Conservation (phyloP, 2,329 filamentous ascomycete species). For the Ascochyta viciae-villosae region DNA sequence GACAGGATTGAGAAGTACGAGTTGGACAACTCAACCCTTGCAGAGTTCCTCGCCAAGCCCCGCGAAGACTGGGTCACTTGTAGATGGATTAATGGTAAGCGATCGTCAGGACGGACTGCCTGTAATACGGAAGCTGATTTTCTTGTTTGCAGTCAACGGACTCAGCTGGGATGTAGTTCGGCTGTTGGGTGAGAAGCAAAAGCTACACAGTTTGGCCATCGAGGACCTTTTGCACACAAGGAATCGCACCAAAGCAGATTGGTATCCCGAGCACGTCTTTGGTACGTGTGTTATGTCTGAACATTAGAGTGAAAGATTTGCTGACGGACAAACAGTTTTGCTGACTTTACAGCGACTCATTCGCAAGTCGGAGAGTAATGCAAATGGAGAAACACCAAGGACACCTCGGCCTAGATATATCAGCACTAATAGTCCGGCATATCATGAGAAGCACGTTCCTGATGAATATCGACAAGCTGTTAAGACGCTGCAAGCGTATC, state of each 20-base stretch:
- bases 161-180: slow-evolving; percentile 92
- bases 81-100: slow-evolving; percentile 90
- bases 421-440: slow-evolving; percentile 21
- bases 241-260: slow-evolving; percentile 89
- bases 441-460: slow-evolving; percentile 12
- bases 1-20: slow-evolving; percentile 70
- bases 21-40: slow-evolving; percentile 73
- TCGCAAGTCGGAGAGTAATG: slow-evolving; percentile 51
- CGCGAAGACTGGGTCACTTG: slow-evolving; percentile 74
- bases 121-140: not conserved
- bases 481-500: slow-evolving; percentile 84
- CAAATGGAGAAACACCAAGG: slow-evolving; percentile 36
- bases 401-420: slow-evolving; percentile 38
- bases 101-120: not conserved
- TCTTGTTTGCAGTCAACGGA: slow-evolving; percentile 69
- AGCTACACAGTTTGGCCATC: slow-evolving; percentile 80
- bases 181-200: slow-evolving; percentile 76
- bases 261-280: slow-evolving; percentile 75
- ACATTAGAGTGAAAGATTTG: not conserved
- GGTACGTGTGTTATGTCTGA: slow-evolving; percentile 35
- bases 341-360: slow-evolving; percentile 85
- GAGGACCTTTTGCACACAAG: slow-evolving; percentile 87
- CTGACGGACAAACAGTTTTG: slow-evolving; percentile 53
- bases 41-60: slow-evolving; percentile 68
- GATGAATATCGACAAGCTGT: slow-evolving; percentile 27